These are phyloP conservation scores for Eucalyptus sp. DNA, from an alignment of 345 rosid species.

Conservation along the genomic window DNA sequence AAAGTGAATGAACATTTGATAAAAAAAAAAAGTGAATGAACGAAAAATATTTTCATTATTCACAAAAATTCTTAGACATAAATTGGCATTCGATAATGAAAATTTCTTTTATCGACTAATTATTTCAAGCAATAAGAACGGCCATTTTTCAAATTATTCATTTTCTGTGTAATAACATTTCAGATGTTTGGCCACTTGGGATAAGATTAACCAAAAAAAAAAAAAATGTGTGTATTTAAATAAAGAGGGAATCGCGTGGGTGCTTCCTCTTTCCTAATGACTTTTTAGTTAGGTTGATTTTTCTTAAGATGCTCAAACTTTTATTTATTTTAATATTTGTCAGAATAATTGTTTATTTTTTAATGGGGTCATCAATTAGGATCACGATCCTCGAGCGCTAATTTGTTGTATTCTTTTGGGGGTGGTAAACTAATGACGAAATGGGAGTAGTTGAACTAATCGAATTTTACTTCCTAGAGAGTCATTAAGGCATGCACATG, in stretches of 20 bases:
- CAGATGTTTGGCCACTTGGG: background rate
- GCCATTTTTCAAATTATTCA: background rate
- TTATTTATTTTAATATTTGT: background rate
- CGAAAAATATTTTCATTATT: background rate
- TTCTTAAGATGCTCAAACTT: background rate
- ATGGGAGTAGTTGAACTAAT: background rate
- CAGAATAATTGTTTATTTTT: background rate
- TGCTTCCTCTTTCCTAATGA: background rate
- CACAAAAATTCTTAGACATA: background rate
- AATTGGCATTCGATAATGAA: fast-evolving
- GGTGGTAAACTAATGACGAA: background rate
- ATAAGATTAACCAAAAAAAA: background rate
- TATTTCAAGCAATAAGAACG: background rate
- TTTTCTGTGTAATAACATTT: fast-evolving
- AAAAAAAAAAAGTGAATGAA: background rate
- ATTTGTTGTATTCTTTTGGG: background rate
- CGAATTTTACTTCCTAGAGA: background rate
- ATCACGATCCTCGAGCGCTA: background rate
- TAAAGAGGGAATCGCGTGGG: background rate
- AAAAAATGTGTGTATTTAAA: background rate
- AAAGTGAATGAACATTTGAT: background rate
- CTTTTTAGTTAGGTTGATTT: background rate
- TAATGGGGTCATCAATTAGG: background rate
- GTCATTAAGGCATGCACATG: background rate
- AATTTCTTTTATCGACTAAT: background rate